Evolutionary conservation across 352 stramenopile genomes (phyloP), one percentile per base, ranked within the genome.

Genomic region (Albugo laibachii): DNA sequence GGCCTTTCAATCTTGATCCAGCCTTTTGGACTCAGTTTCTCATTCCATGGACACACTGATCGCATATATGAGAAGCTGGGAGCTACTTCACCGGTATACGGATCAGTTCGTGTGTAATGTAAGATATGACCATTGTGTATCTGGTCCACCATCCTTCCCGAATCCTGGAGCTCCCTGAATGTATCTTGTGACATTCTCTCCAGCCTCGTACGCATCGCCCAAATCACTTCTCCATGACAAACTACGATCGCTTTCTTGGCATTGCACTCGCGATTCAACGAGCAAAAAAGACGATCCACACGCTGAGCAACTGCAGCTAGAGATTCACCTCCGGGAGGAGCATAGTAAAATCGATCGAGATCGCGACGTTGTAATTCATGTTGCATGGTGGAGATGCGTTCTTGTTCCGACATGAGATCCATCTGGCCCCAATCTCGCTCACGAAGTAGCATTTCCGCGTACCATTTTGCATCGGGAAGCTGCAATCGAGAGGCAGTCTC

Each of bases 101-200:
- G 80, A 47, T 93, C 62, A 2, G 54, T 66, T 13, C 80, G 69
- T 24, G 78, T 91, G 62, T 91, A 93, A 54, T 91, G 78, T 46
- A 93, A 56, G 44, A 93, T 82, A 48, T 89, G 76, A 3, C 77
- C 80, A 51, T 93, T 93, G 58, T 93, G 74, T 39, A 93, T 83
- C 62, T 91, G 80, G 44, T 93, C 80, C 16, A 88, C 76, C 74
- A 86, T 86, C 45, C 80, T 70, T 0, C 74, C 74, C 0, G 70
- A 85, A 43, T 87, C 68, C 45, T 89, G 76, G 5, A 92, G 56
- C 53, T 92, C 79, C 31, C 78, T 76, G 47, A 88, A 92, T 27
- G 68, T 87, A 54, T 89, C 78, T 46, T 92, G 78, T 13, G 69
- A 83, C 77, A 93, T 89, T 24, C 77, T 70, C 58, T 93, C 80